Percentiles rank a stretch among this genome's conserved stretches.
Evolutionary conservation across 2,329 filamentous ascomycete species (phyloP).

Genomic region (Pseudogymnoascus sp.): DNA sequence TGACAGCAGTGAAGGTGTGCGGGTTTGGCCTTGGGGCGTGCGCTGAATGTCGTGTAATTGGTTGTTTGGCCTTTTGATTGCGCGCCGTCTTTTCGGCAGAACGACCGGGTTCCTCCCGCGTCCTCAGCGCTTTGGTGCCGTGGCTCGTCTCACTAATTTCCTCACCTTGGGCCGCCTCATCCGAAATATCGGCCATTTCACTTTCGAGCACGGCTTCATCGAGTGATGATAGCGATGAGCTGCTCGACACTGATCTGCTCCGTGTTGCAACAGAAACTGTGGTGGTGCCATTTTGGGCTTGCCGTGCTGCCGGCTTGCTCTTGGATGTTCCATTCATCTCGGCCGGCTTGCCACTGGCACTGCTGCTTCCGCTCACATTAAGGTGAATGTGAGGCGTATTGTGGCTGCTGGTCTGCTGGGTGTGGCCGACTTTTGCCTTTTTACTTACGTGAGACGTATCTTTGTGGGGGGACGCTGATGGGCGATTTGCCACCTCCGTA

Average conservation of each 20-base stretch:
- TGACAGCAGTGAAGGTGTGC: slow-evolving; percentile 21
- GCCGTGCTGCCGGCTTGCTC: neutral
- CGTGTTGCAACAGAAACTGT: slow-evolving; percentile 11
- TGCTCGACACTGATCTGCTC: slow-evolving; percentile 25
- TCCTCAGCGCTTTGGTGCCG: neutral
- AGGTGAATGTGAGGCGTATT: neutral
- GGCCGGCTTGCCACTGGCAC: neutral
- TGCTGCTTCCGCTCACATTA: neutral
- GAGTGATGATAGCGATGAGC: slow-evolving; percentile 31
- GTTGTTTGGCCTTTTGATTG: slow-evolving; percentile 2
- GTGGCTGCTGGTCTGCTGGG: slow-evolving; percentile 12
- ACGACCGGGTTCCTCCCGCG: neutral
- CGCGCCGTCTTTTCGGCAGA: slow-evolving; percentile 4
- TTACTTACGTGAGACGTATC: slow-evolving; percentile 20
- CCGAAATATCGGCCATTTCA: neutral
- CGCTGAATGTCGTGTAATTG: neutral
- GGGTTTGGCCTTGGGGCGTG: slow-evolving; percentile 18
- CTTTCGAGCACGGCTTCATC: slow-evolving; percentile 20
- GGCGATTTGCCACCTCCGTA: neutral
- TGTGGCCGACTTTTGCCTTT: slow-evolving; percentile 20
- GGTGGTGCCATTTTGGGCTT: neutral
- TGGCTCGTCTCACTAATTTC: neutral
- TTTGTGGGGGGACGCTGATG: slow-evolving; percentile 15
- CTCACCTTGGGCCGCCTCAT: neutral
- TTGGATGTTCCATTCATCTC: slow-evolving; percentile 17